These are phyloP conservation scores for Erysimum cheiranthoides DNA, from an alignment of 345 rosid species.

Conservation along the genomic window DNA sequence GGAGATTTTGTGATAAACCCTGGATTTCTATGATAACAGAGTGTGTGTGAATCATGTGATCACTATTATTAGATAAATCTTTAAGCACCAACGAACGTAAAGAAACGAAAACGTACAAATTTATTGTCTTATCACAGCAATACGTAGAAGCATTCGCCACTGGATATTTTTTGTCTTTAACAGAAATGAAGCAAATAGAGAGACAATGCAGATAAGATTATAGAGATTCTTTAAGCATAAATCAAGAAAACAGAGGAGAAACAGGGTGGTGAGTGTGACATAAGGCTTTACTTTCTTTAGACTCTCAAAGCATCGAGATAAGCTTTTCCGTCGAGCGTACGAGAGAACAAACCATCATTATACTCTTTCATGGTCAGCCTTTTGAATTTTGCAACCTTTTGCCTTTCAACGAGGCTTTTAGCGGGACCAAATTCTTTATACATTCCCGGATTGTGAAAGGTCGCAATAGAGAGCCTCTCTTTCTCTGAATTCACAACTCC, in stretches of 20 bases:
- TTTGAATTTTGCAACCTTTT: slow-evolving; percentile 40
- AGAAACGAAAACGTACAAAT: slow-evolving; percentile 23
- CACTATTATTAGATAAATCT: slow-evolving; percentile 24
- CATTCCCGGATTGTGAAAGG: slow-evolving; percentile 37
- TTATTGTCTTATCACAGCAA: slow-evolving; percentile 7
- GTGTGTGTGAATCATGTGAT: slow-evolving; percentile 25
- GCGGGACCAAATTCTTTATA: slow-evolving; percentile 48
- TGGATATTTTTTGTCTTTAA: slow-evolving; percentile 6
- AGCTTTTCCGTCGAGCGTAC: slow-evolving; percentile 43
- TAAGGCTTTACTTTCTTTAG: slow-evolving; percentile 7
- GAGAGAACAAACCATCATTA: slow-evolving; percentile 30
- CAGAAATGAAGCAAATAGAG: background rate
- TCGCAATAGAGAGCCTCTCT: slow-evolving; percentile 51
- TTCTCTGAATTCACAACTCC: slow-evolving; percentile 48
- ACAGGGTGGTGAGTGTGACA: slow-evolving; percentile 10
- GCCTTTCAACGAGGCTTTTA: slow-evolving; percentile 35
- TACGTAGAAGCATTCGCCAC: slow-evolving; percentile 27
- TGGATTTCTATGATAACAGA: slow-evolving; percentile 6
- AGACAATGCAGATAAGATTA: slow-evolving; percentile 3
- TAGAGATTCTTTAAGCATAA: slow-evolving; percentile 1
- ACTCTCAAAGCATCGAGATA: slow-evolving; percentile 45
- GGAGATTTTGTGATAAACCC: background rate
- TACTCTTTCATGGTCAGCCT: slow-evolving; percentile 33
- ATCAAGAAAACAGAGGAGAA: slow-evolving; percentile 11
- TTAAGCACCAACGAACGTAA: slow-evolving; percentile 6